Conservation (phyloP, 202 grass and related monocot species). For the Bolboschoenoplectus hybrid region DNA sequence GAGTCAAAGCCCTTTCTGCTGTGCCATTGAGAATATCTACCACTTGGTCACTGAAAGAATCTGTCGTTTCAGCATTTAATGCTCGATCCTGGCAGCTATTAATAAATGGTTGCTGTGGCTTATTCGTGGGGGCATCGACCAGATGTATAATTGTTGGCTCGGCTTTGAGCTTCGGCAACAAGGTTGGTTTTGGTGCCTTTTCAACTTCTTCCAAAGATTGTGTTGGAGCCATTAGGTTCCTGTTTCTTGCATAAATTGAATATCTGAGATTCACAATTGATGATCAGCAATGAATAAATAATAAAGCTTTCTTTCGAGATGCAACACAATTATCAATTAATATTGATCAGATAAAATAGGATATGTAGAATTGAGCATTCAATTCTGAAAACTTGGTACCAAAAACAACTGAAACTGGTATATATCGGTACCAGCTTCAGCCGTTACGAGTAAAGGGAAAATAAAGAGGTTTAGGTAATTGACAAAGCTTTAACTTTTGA, state of each 20-base stretch:
- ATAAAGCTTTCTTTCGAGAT: neutral
- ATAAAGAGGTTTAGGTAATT: neutral
- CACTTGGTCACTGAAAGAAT: conserved; percentile 31
- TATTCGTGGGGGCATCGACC: neutral
- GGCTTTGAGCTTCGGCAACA: conserved; percentile 38
- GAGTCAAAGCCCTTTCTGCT: conserved; percentile 31
- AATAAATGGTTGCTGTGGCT: neutral
- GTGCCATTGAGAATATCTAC: conserved; percentile 57
- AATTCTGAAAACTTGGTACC: neutral
- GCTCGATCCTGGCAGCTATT: conserved; percentile 19
- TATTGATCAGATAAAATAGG: neutral
- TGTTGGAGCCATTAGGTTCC: conserved; percentile 36
- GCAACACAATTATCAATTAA: neutral
- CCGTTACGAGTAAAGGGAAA: neutral
- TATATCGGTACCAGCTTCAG: neutral
- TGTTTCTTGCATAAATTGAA: neutral
- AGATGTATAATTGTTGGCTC: conserved; percentile 31
- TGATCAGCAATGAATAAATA: neutral
- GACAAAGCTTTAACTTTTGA: neutral
- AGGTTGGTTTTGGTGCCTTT: conserved; percentile 28
- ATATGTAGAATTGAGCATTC: neutral
- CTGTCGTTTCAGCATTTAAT: conserved; percentile 5
- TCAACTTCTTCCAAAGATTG: conserved; percentile 35
- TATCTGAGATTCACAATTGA: neutral
- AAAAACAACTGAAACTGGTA: neutral